A percentile compares a stretch with the other conserved stretches of the same genome.
phyloP scores from a whole-genome alignment of 805 yeast genomes.

The Wickerhamomyces pijperi region DNA sequence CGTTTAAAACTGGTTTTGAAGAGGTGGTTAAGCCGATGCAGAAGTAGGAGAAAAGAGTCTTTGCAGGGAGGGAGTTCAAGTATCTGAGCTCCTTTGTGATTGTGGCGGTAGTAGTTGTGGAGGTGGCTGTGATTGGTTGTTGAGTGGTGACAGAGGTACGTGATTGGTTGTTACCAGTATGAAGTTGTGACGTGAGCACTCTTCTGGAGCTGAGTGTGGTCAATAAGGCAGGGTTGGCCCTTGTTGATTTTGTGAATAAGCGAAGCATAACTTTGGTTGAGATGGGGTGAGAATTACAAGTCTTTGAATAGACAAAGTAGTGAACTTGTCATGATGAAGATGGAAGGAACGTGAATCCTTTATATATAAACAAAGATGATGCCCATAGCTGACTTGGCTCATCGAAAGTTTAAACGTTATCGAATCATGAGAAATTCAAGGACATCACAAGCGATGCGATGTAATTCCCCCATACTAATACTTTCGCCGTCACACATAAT shows the following conservation, averaged over 20 bases:
- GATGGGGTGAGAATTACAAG: too few species aligned
- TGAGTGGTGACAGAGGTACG: constrained; percentile 2
- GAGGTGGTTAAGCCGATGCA: constrained; percentile 62
- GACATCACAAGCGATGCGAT: too few species aligned
- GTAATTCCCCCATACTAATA: too few species aligned
- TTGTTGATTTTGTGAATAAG: background rate
- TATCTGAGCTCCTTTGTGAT: constrained; percentile 17
- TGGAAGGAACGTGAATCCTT: too few species aligned
- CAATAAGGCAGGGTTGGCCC: background rate
- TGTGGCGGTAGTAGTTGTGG: constrained; percentile 1
- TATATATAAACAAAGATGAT: too few species aligned
- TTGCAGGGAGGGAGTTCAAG: constrained; percentile 38
- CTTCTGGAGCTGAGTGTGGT: background rate
- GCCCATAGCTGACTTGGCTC: too few species aligned
- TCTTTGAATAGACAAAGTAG: too few species aligned
- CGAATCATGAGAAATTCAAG: too few species aligned
- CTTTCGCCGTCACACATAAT: too few species aligned
- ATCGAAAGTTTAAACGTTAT: too few species aligned
- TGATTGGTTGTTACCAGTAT: constrained; percentile 1
- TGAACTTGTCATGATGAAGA: too few species aligned
- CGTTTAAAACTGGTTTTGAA: constrained; percentile 48
- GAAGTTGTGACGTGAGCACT: background rate
- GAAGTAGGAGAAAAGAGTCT: constrained; percentile 52
- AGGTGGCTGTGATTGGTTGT: background rate
- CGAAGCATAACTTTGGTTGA: background rate